Conservation (phyloP, 2,329 filamentous ascomycete genomes). For the Xylaria sp. region DNA sequence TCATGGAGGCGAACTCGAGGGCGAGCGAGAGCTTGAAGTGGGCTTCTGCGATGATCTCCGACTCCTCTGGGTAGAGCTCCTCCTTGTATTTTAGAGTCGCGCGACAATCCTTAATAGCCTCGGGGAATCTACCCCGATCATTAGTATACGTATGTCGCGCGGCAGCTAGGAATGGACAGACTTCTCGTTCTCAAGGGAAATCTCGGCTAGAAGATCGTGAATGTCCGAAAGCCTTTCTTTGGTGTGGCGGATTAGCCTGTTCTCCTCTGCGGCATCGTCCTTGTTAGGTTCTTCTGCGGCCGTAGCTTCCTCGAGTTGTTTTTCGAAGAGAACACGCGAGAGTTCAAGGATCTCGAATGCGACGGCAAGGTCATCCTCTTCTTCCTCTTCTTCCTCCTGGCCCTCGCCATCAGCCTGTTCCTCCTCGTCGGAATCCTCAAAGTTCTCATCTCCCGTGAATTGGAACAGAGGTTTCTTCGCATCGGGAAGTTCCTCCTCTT, state of each 20-base stretch:
- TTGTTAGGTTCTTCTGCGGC: conserved; percentile 51
- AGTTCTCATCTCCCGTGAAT: conserved; percentile 94
- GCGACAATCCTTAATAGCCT: conserved; percentile 86
- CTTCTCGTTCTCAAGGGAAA: conserved; percentile 95
- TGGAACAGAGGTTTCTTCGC: conserved; percentile 85
- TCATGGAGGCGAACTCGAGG: conserved; percentile 90
- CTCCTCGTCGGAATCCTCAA: conserved; percentile 83
- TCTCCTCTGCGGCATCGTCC: conserved; percentile 51
- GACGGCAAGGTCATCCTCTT: conserved; percentile 78
- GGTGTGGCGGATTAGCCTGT: conserved; percentile 65
- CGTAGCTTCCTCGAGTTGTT: conserved; percentile 59
- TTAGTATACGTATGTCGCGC: conserved; percentile 38
- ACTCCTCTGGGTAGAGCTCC: conserved; percentile 81
- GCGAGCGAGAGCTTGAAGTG: conserved; percentile 97
- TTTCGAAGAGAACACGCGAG: conserved; percentile 73
- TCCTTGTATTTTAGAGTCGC: conserved; percentile 82
- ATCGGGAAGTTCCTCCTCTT: conserved; percentile 53
- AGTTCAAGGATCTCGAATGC: conserved; percentile 89
- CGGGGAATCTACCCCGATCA: conserved; percentile 70
- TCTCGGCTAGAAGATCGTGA: conserved; percentile 93
- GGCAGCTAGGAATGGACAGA: conserved; percentile 50
- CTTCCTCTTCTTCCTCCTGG: conserved; percentile 65
- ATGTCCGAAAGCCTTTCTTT: conserved; percentile 92
- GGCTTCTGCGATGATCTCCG: conserved; percentile 88
- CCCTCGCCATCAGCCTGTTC: conserved; percentile 57